These are phyloP conservation scores for Lactifluus hygrophoroides DNA, from an alignment of 768 basidiomycete species.

Conservation along the genomic window DNA sequence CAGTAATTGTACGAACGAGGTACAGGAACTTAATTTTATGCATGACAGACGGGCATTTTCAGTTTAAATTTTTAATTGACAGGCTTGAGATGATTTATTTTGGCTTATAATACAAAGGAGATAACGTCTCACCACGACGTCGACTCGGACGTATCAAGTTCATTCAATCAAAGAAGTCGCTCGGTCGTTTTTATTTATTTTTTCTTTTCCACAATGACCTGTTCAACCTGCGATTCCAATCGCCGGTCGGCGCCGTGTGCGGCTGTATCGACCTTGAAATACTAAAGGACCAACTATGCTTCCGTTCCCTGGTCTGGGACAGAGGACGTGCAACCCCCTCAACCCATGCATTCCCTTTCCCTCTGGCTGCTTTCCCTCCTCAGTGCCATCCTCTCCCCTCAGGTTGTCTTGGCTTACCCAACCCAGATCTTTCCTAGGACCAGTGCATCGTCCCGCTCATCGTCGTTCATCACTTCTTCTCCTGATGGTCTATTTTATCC, in stretches of 20 bases:
- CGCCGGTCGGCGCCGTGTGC: neutral
- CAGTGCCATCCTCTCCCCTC: neutral
- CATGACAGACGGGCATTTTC: too few species aligned
- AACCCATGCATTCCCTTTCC: slow-evolving; percentile 4
- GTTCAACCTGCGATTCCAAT: neutral
- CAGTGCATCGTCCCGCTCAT: neutral
- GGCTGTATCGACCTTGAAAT: neutral
- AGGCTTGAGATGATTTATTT: too few species aligned
- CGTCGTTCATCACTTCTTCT: neutral
- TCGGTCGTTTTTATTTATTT: too few species aligned
- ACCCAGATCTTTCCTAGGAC: neutral
- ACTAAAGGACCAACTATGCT: neutral
- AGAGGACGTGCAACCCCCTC: neutral
- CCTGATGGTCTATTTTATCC: neutral
- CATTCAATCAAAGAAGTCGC: too few species aligned
- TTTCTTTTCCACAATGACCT: too few species aligned
- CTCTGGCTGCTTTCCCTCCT: slow-evolving; percentile 1
- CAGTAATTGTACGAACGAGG: too few species aligned
- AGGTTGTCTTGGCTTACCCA: neutral
- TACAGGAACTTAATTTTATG: too few species aligned
- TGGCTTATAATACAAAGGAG: too few species aligned
- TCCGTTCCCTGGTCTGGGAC: neutral
- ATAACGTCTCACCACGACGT: too few species aligned
- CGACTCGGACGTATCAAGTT: too few species aligned
- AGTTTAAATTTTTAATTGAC: too few species aligned